Conservation (phyloP, 169 alveolate species). For the Plasmodium inui region DNA sequence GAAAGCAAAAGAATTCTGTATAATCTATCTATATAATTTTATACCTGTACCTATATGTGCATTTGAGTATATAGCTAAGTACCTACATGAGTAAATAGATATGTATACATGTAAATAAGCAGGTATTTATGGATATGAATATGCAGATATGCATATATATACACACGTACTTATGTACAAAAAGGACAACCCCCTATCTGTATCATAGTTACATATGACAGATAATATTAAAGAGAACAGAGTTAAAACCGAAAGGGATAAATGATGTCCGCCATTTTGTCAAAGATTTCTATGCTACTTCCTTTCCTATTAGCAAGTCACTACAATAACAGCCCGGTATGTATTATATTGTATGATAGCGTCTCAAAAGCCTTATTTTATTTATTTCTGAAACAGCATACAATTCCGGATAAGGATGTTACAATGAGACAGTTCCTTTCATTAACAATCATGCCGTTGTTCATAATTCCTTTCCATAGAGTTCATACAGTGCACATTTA, state of each 20-base stretch:
- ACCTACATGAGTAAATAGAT: neutral
- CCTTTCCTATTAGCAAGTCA: neutral
- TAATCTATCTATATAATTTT: neutral
- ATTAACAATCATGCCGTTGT: neutral
- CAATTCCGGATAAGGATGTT: neutral
- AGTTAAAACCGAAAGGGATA: no score
- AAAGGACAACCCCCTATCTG: no score
- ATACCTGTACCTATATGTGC: neutral
- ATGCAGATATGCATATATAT: no score
- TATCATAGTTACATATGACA: neutral
- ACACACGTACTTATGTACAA: neutral
- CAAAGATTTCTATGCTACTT: neutral
- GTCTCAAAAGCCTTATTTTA: no score
- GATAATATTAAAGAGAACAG: neutral
- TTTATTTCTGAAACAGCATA: no score
- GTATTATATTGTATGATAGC: neutral
- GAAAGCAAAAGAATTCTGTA: no score
- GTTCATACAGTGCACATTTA: neutral
- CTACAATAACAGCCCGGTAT: neutral
- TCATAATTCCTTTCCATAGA: neutral
- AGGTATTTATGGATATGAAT: neutral
- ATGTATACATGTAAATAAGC: neutral
- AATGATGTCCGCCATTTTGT: neutral
- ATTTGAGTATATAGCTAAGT: neutral
- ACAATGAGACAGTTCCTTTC: neutral